phyloP scores from a whole-genome alignment of 169 alveolate species.

The Perkinsus olseni region DNA sequence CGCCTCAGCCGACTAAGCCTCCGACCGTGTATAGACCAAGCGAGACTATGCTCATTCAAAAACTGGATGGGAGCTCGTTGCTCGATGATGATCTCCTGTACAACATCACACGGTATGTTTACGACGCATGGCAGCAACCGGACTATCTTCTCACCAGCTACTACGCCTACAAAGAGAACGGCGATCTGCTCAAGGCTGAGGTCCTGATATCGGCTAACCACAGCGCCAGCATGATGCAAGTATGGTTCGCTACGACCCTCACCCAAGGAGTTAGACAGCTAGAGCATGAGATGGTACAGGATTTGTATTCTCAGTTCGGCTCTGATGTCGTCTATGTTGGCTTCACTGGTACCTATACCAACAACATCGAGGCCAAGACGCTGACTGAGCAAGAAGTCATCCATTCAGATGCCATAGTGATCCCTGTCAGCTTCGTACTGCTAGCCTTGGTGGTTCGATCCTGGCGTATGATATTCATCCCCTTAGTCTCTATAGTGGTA shows the following conservation, averaged over 20 bases:
- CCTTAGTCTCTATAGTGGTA: not conserved
- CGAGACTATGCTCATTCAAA: not conserved
- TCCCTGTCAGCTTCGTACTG: not conserved
- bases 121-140: not conserved
- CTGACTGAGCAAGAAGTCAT: not conserved
- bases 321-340: not conserved
- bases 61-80: not conserved
- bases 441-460: not conserved
- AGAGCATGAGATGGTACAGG: not conserved
- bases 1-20: not conserved
- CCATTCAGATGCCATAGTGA: not conserved
- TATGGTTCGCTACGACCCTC: not conserved
- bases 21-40: not conserved
- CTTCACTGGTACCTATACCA: not conserved
- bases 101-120: not conserved
- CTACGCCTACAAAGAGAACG: not conserved
- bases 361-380: not conserved
- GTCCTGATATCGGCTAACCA: not conserved
- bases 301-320: not conserved
- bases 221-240: not conserved
- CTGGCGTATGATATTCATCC: not conserved
- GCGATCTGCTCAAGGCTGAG: not conserved
- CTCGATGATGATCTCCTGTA: not conserved
- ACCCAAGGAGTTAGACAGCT: not conserved
- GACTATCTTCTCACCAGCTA: not conserved